Conservation (phyloP, 148 eudicot genomes). For the Spergularia bocconei region DNA sequence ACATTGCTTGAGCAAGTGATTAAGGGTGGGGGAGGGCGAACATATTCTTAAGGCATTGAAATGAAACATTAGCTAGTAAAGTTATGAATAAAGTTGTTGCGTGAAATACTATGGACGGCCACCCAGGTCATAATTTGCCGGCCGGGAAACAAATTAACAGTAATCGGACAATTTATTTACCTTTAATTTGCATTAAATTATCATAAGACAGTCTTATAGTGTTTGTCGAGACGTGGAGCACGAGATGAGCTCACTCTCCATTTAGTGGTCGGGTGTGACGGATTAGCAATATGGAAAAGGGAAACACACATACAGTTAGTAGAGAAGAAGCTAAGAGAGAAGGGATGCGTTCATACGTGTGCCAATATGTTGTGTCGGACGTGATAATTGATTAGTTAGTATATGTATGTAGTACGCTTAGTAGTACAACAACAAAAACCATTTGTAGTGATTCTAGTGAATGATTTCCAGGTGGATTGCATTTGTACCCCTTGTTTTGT, state of each 20-base stretch:
- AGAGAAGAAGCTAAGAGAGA: background rate
- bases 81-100: background rate
- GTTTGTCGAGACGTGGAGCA: too few species aligned
- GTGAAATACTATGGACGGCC: background rate
- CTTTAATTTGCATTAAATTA: background rate
- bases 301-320: background rate
- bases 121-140: background rate
- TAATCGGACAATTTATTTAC: too few species aligned
- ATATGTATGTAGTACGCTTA: background rate
- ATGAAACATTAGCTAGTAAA: background rate
- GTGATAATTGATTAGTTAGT: background rate
- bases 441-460: background rate
- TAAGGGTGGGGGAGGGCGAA: constrained; percentile 8
- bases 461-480: constrained; percentile 27
- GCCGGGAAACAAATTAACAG: background rate
- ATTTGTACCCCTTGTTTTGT: constrained; percentile 1
- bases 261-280: background rate
- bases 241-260: too few species aligned
- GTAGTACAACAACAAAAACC: background rate
- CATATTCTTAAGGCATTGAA: constrained; percentile 2
- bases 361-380: constrained; percentile 24
- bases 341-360: constrained; percentile 22
- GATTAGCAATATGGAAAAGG: constrained; percentile 1
- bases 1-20: constrained; percentile 16
- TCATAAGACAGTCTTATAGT: too few species aligned